A percentile compares a stretch with the other conserved stretches of the same genome.
phyloP scores from a whole-genome alignment of 2,329 filamentous ascomycete species.

The Trichoderma guizhouense region DNA sequence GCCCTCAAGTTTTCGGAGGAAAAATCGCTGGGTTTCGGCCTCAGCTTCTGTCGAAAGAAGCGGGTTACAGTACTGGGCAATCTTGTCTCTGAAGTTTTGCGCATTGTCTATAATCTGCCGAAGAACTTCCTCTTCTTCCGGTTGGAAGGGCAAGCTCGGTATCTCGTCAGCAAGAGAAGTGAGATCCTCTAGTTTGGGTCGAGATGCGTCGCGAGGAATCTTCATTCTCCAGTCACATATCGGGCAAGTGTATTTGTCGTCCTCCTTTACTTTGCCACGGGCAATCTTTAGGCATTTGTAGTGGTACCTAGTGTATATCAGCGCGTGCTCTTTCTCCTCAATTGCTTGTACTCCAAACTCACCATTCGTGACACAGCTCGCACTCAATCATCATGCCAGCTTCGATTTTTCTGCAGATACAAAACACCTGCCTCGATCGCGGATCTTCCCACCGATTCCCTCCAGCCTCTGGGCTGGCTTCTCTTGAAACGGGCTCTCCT shows the following conservation, averaged over 20 bases:
- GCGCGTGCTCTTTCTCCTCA: neutral
- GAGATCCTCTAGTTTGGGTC: conserved; percentile 91
- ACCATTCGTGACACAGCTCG: conserved; percentile 97
- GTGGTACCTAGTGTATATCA: conserved; percentile 67
- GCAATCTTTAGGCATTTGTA: conserved; percentile 98
- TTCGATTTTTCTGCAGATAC: conserved; percentile 89
- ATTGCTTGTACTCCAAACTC: conserved; percentile 35
- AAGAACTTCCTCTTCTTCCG: conserved; percentile 86
- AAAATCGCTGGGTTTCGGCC: conserved; percentile 87
- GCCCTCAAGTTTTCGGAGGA: conserved; percentile 93
- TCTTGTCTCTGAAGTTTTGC: conserved; percentile 76
- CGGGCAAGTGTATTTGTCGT: conserved; percentile 96
- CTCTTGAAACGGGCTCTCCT: conserved; percentile 86
- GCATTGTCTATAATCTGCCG: conserved; percentile 84
- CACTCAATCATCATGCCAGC: conserved; percentile 99
- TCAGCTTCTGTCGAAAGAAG: conserved; percentile 79
- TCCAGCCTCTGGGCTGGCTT: conserved; percentile 59
- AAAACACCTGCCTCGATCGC: conserved; percentile 79
- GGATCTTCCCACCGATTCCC: conserved; percentile 58
- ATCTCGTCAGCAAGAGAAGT: conserved; percentile 83
- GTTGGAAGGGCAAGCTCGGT: conserved; percentile 78
- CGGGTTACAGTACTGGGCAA: conserved; percentile 76
- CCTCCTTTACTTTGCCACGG: conserved; percentile 94
- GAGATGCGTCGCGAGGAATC: conserved; percentile 92
- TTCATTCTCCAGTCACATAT: conserved; percentile 97